These are phyloP conservation scores for Taiwanofungus camphoratus DNA, from an alignment of 1,284 basidiomycete genomes.

Conservation along the genomic window DNA sequence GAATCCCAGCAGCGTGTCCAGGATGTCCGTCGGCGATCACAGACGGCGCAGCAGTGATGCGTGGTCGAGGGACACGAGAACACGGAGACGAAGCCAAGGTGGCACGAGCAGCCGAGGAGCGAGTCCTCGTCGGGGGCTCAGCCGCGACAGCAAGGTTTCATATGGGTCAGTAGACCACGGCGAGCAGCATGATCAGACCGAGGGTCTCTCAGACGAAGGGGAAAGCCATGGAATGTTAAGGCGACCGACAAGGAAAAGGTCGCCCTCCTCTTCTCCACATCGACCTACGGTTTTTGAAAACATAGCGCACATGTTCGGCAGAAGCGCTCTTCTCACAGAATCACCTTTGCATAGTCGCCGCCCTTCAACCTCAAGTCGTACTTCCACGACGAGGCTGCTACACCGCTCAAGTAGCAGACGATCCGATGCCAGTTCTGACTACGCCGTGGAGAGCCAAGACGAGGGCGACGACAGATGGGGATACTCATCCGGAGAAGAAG, in stretches of 20 bases:
- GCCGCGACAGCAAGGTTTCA: conserved; percentile 44
- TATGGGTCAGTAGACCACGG: conserved; percentile 25
- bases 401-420: conserved; percentile 46
- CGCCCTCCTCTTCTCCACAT: conserved; percentile 34
- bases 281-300: conserved; percentile 59
- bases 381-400: conserved; percentile 46
- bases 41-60: conserved; percentile 51
- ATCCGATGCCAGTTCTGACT: conserved; percentile 55
- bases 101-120: conserved; percentile 24
- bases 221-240: conserved; percentile 19
- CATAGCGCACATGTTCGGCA: conserved; percentile 64
- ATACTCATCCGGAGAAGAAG: conserved; percentile 65
- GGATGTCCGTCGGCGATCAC: conserved; percentile 62
- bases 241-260: conserved; percentile 21
- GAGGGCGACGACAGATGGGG: conserved; percentile 70
- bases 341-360: conserved; percentile 36
- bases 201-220: conserved; percentile 17
- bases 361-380: conserved; percentile 50
- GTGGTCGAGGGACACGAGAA: conserved; percentile 34
- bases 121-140: conserved; percentile 30
- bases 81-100: conserved; percentile 49
- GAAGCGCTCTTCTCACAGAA: conserved; percentile 34
- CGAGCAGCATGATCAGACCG: conserved; percentile 12
- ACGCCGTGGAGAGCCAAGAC: conserved; percentile 47
- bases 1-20: conserved; percentile 71